Evolutionary conservation across 2,329 filamentous ascomycete genomes (phyloP).

Genomic region (Aspergillus fijiensis): DNA sequence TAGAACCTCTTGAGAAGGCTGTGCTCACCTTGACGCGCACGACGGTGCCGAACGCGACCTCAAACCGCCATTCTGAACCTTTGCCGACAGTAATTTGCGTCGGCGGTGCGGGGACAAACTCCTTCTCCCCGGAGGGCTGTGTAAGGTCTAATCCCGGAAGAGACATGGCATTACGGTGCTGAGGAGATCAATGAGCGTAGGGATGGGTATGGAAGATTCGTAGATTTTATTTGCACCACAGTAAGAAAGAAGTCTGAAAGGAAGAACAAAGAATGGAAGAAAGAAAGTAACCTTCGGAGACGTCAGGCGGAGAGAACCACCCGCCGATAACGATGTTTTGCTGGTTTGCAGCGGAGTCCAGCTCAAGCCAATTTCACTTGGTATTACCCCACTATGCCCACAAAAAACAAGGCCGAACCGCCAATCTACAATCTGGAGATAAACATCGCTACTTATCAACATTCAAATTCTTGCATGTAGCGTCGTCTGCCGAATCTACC

Average conservation of each 20-base stretch:
- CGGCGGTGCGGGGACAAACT: slow-evolving; percentile 38
- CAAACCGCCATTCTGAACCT: slow-evolving; percentile 76
- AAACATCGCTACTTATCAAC: neutral
- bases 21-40: slow-evolving; percentile 54
- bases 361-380: neutral
- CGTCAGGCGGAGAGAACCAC: slow-evolving; percentile 3
- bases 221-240: neutral
- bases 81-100: slow-evolving; percentile 57
- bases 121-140: slow-evolving; percentile 55
- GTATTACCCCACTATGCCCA: too few species aligned
- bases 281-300: neutral
- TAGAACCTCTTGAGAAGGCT: neutral
- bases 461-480: slow-evolving; percentile 2
- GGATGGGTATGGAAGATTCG: neutral
- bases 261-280: neutral
- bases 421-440: too few species aligned
- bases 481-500: slow-evolving; percentile 7
- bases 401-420: too few species aligned
- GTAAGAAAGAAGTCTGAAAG: neutral
- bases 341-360: slow-evolving; percentile 20
- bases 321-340: slow-evolving; percentile 20
- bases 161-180: slow-evolving; percentile 56
- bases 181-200: neutral
- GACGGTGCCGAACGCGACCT: slow-evolving; percentile 59
- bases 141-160: slow-evolving; percentile 73